Evolutionary conservation across 306 rosid genomes (phyloP).

Genomic region (Quercus aquifolioides): DNA sequence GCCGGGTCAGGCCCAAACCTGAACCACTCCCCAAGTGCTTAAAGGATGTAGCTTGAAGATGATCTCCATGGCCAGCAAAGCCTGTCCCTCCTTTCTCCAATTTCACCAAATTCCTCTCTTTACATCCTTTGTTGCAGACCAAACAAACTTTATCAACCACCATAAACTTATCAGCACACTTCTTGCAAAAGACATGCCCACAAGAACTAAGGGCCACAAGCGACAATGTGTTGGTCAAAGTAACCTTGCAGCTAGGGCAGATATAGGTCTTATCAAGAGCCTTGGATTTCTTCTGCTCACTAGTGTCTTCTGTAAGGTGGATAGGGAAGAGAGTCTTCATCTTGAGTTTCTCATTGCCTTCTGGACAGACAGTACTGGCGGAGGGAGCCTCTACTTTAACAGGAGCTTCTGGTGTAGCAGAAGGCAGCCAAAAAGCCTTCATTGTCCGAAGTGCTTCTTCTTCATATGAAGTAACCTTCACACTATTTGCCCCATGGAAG

Average conservation of each 20-base stretch:
- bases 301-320: constrained; percentile 72
- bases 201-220: constrained; percentile 90
- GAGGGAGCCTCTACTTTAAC: constrained; percentile 77
- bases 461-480: constrained; percentile 94
- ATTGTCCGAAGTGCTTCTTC: constrained; percentile 98
- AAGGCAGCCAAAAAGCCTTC: constrained; percentile 99
- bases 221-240: constrained; percentile 74
- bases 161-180: constrained; percentile 89
- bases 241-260: constrained; percentile 95
- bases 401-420: constrained; percentile 92
- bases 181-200: constrained; percentile 92
- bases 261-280: constrained; percentile 58
- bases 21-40: constrained; percentile 97
- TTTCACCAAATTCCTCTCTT: constrained; percentile 73
- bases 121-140: constrained; percentile 81
- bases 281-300: constrained; percentile 57
- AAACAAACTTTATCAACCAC: constrained; percentile 89
- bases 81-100: constrained; percentile 93
- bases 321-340: constrained; percentile 80
- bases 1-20: constrained; percentile 95
- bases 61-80: constrained; percentile 78
- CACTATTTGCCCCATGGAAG: constrained; percentile 98
- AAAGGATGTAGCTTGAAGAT: constrained; percentile 88
- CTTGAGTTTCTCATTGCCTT: constrained; percentile 88
- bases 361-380: constrained; percentile 68